Percentiles rank a stretch among this genome's conserved stretches.
phyloP scores from a whole-genome alignment of 495 filamentous ascomycete species.

The Tuber aestivum region DNA sequence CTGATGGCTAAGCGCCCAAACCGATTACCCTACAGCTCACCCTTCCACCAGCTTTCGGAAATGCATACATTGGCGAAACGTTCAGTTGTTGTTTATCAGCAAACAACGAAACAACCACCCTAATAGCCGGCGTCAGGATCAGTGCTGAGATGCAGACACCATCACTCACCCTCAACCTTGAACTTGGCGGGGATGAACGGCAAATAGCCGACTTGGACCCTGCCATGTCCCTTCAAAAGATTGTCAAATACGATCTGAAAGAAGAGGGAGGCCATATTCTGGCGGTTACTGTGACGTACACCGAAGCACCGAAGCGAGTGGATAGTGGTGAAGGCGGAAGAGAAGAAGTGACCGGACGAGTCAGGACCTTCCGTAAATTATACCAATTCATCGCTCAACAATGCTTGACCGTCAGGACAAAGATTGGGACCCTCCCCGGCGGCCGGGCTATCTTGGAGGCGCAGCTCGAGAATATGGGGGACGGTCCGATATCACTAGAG shows the following conservation, averaged over 20 bases:
- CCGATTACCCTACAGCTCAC: conserved; percentile 54
- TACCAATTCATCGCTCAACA: conserved; percentile 94
- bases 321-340: conserved; percentile 53
- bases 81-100: conserved; percentile 92
- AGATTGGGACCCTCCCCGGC: conserved; percentile 57
- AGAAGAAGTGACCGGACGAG: conserved; percentile 57
- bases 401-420: conserved; percentile 83
- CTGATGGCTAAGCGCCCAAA: conserved; percentile 5
- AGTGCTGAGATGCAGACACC: conserved; percentile 94
- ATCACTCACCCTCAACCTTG: conserved; percentile 54
- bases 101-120: conserved; percentile 63
- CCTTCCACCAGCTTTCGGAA: conserved; percentile 87
- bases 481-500: conserved; percentile 59
- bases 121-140: conserved; percentile 62
- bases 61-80: conserved; percentile 90
- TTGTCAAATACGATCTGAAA: conserved; percentile 78
- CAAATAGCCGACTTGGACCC: conserved; percentile 54
- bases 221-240: conserved; percentile 70
- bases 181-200: conserved; percentile 47
- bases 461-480: conserved; percentile 87
- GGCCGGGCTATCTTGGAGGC: conserved; percentile 64
- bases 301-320: conserved; percentile 41
- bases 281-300: conserved; percentile 87
- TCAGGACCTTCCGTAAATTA: conserved; percentile 84
- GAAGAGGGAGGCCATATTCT: conserved; percentile 92